Evolutionary conservation across 805 yeast genomes (phyloP).

Genomic region (Ogataea ganodermae): DNA sequence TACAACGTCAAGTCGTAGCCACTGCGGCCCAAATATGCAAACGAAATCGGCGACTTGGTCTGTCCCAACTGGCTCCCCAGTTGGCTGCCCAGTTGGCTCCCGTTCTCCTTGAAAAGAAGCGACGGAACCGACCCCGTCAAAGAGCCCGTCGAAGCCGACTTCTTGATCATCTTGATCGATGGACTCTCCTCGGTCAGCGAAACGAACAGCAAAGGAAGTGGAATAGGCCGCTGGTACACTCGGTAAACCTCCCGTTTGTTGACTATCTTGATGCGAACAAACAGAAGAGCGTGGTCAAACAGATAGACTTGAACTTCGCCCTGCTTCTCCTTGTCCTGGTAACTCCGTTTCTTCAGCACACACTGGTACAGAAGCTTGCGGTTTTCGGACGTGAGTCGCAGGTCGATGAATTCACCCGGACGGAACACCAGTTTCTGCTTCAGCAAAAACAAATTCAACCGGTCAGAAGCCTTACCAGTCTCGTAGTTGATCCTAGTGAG

Average conservation of each 20-base stretch:
- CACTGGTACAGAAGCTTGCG: conserved; percentile 80
- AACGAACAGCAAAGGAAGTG: conserved; percentile 70
- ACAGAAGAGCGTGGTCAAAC: conserved; percentile 83
- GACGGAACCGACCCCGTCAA: conserved; percentile 34
- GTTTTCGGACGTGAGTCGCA: conserved; percentile 80
- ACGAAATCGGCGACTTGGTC: conserved; percentile 48
- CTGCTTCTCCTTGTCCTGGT: conserved; percentile 66
- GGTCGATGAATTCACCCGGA: conserved; percentile 81
- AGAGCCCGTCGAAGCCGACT: conserved; percentile 40
- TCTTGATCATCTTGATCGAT: conserved; percentile 48
- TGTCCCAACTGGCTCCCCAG: not conserved
- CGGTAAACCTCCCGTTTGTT: conserved; percentile 90
- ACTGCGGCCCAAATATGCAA: conserved; percentile 53
- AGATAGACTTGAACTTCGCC: conserved; percentile 84
- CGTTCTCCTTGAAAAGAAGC: conserved; percentile 26
- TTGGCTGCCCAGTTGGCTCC: not conserved
- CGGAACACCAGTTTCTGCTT: conserved; percentile 81
- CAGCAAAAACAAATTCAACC: conserved; percentile 84
- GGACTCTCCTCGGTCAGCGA: conserved; percentile 82
- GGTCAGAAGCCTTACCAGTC: conserved; percentile 90
- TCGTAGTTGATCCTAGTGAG: conserved; percentile 80
- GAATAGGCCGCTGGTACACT: conserved; percentile 88
- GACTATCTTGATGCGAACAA: conserved; percentile 82
- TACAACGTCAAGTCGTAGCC: conserved; percentile 56
- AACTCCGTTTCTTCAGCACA: conserved; percentile 67